Percentiles rank a stretch among this genome's conserved stretches.
Evolutionary conservation across 2,329 filamentous ascomycete genomes (phyloP).

Genomic region (Simplicillium aogashimaense): DNA sequence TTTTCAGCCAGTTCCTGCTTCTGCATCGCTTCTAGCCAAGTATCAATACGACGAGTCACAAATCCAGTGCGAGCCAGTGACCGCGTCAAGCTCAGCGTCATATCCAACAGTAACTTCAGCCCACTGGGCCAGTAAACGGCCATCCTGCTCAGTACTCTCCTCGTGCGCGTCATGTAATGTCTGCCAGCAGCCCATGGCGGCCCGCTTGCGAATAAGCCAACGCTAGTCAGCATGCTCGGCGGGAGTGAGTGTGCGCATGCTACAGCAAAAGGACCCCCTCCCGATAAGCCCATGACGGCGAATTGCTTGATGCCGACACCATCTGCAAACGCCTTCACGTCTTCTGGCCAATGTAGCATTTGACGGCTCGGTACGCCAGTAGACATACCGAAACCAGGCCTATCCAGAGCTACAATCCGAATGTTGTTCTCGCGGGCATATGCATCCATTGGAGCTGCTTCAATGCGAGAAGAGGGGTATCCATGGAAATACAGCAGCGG

Average conservation of each 20-base stretch:
- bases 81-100: slow-evolving; percentile 10
- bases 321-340: slow-evolving; percentile 19
- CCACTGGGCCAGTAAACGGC: slow-evolving; percentile 13
- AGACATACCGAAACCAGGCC: slow-evolving; percentile 31
- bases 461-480: slow-evolving; percentile 28
- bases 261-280: slow-evolving; percentile 25
- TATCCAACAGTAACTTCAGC: slow-evolving; percentile 9
- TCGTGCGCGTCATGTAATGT: slow-evolving; percentile 16
- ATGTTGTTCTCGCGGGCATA: slow-evolving; percentile 15
- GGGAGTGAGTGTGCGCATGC: slow-evolving; percentile 22
- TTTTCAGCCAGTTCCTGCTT: slow-evolving; percentile 8
- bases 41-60: slow-evolving; percentile 11
- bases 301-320: slow-evolving; percentile 15
- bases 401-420: slow-evolving; percentile 26
- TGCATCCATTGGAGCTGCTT: slow-evolving; percentile 17
- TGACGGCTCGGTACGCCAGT: slow-evolving; percentile 20
- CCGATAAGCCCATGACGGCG: slow-evolving; percentile 22
- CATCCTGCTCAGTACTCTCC: slow-evolving; percentile 11
- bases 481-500: slow-evolving; percentile 32
- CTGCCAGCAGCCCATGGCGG: slow-evolving; percentile 22
- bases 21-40: slow-evolving; percentile 10
- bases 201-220: slow-evolving; percentile 25
- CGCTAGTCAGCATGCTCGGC: slow-evolving; percentile 17
- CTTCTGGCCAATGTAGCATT: slow-evolving; percentile 22
- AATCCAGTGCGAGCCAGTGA: slow-evolving; percentile 11